These are phyloP conservation scores for Camellia sinensis DNA, from an alignment of 148 eudicot species.

Conservation along the genomic window DNA sequence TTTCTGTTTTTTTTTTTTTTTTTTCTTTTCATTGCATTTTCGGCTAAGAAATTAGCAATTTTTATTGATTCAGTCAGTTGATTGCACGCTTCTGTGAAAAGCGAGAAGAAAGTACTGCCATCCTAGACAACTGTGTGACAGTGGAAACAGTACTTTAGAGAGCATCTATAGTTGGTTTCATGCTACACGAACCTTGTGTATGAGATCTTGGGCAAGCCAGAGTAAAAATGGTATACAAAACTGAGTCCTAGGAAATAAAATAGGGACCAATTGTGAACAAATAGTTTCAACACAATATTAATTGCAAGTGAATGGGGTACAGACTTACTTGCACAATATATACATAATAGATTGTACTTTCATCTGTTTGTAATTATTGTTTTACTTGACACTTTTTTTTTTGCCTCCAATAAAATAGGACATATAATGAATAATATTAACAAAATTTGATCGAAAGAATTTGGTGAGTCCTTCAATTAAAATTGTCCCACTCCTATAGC, in stretches of 20 bases:
- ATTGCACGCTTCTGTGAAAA: conserved; percentile 71
- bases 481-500: no score
- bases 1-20: conserved; percentile 3
- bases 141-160: conserved; percentile 55
- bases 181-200: background rate
- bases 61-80: conserved; percentile 55
- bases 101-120: conserved; percentile 92
- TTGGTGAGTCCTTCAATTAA: background rate
- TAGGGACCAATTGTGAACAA: no score
- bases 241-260: background rate
- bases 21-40: background rate
- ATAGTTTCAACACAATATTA: no score
- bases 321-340: no score
- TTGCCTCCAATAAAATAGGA: no score
- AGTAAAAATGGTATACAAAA: background rate
- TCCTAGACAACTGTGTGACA: conserved; percentile 64
- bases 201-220: background rate
- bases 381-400: no score
- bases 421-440: background rate
- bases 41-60: background rate
- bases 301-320: no score
- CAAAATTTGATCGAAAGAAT: background rate
- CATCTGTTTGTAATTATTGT: no score
- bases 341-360: no score
- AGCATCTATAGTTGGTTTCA: background rate